These are phyloP conservation scores for Suhomyces chickasaworum DNA, from an alignment of 1,139 yeast species.

Conservation along the genomic window DNA sequence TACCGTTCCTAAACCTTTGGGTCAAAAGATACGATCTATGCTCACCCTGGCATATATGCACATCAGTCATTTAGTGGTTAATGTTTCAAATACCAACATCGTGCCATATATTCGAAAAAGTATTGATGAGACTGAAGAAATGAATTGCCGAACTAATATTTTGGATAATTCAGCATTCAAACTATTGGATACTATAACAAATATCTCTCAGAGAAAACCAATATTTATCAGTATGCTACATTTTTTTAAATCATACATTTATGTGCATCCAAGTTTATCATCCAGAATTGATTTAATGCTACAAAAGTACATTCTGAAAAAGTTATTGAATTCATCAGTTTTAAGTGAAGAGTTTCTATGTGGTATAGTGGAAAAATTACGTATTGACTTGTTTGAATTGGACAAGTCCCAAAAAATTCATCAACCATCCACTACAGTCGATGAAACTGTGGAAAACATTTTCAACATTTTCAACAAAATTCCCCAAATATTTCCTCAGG, in stretches of 20 bases:
- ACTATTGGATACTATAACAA: constrained; percentile 32
- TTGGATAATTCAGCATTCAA: constrained; percentile 25
- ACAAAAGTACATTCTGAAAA: constrained; percentile 19
- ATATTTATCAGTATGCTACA: constrained; percentile 22
- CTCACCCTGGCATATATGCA: constrained; percentile 5
- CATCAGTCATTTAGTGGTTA: constrained; percentile 6
- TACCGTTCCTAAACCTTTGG: constrained; percentile 1
- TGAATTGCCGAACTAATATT: constrained; percentile 5
- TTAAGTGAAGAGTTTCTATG: constrained; percentile 25
- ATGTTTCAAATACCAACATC: constrained; percentile 4
- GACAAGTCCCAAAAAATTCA: constrained; percentile 8
- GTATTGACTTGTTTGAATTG: constrained; percentile 25
- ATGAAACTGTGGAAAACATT: constrained; percentile 20
- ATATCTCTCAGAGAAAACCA: constrained; percentile 34
- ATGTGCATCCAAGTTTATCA: constrained; percentile 4
- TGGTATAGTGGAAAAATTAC: constrained; percentile 21
- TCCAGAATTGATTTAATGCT: constrained; percentile 10
- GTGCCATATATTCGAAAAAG: constrained; percentile 2
- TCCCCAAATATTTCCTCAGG: constrained; percentile 14
- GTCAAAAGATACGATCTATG: neutral
- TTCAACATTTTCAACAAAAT: constrained; percentile 16
- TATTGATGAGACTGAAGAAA: neutral
- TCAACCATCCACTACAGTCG: constrained; percentile 12
- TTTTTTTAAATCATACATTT: constrained; percentile 7
- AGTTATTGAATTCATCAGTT: constrained; percentile 17